Conservation (phyloP, 495 filamentous ascomycete genomes). For the Arthonia radiata region DNA sequence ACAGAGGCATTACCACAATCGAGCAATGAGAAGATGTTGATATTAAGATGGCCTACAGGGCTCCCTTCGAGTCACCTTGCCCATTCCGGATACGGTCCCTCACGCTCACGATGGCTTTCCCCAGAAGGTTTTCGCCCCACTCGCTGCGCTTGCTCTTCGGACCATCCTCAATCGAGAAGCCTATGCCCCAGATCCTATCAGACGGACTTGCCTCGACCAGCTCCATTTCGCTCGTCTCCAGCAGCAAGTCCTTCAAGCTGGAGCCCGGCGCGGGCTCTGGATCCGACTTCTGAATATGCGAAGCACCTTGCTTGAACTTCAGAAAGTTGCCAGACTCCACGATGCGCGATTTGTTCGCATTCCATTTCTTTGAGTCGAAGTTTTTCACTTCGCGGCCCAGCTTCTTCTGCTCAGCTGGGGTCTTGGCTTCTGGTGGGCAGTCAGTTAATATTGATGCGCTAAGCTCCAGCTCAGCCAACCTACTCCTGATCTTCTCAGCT, state of each 20-base stretch:
- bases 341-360: constrained; percentile 18
- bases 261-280: constrained; percentile 7
- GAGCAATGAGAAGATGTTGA: too few species aligned
- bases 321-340: constrained; percentile 32
- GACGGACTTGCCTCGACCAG: constrained; percentile 37
- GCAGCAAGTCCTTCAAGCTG: constrained; percentile 18
- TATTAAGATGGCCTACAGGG: too few species aligned
- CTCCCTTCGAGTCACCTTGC: too few species aligned
- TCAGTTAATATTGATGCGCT: too few species aligned
- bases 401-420: constrained; percentile 18
- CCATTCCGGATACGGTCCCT: constrained; percentile 17
- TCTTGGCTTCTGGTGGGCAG: too few species aligned
- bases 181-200: constrained; percentile 44
- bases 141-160: constrained; percentile 16
- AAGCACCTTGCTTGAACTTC: constrained; percentile 33
- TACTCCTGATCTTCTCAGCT: constrained; percentile 18
- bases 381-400: constrained; percentile 29
- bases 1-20: too few species aligned
- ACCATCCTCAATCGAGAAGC: constrained; percentile 26
- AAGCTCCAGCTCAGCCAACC: constrained; percentile 35
- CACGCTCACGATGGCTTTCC: constrained; percentile 29
- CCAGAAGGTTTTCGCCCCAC: constrained; percentile 47
- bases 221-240: constrained; percentile 31
- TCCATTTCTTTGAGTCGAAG: constrained; percentile 30
- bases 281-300: too few species aligned